Evolutionary conservation across 768 basidiomycete species (phyloP), one percentile per base, ranked within the genome.

Genomic region (Boletus patriciae): DNA sequence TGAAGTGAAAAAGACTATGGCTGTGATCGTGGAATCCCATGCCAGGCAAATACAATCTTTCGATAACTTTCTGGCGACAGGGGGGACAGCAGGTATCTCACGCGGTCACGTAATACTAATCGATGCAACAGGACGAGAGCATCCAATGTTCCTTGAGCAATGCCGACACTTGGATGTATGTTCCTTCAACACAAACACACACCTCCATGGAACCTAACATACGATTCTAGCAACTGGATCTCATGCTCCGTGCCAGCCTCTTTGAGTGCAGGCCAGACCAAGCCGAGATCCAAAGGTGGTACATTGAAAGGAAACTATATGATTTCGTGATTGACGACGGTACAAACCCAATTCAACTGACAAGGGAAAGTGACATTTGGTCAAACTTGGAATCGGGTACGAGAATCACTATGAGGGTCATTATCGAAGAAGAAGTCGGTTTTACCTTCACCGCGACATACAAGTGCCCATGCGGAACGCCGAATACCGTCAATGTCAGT

Each of bases 261-360:
- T 19, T 25, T 34, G 38, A 29, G 18, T 40, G 58, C 11, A 33
- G 29, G 4, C 36, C 50, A 9, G 55, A 58, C 9, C 42, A 58
- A 46, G 48, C 19, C 13, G 19, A 45, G 19, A 15, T 38, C 3
- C 55, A 46, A 13, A 23, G 12, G 29, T 52, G 58, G 58, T 59
- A 58, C n/a, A 52, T 51, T 0, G 23, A 47, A 7, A 27, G 34
- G n/a, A 51, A 47, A 34, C 50, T 9, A 25, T 52, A 58, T 2
- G 40, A 58, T 19, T 58, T 59, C 7, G 42, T 58, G 15, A 38
- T 58, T 9, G 51, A 52, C 6, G 31, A 38, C 13, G 11, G 31
- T 8, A 46, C 43, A 4, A 25, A 47, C 15, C 33, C 38, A 40
- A 33, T 33, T 3, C 38, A 13, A 25, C 38, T 51, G 33, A 34